phyloP scores from a whole-genome alignment of 345 rosid species.

The Brassica juncea region DNA sequence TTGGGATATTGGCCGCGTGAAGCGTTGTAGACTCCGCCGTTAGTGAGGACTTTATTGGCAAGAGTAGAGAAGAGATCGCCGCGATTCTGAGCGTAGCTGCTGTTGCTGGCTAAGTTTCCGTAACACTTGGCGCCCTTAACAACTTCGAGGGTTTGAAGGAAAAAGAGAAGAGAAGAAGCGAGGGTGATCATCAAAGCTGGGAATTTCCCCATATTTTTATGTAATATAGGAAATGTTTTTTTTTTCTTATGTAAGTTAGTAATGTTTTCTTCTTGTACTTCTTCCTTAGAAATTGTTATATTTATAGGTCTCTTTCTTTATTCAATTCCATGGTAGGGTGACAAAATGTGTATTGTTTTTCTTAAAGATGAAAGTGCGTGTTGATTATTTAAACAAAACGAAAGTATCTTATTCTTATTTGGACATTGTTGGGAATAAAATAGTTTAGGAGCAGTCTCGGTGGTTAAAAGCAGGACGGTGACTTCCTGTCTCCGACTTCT shows the following conservation, averaged over 20 bases:
- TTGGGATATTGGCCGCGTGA: not conserved
- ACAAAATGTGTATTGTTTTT: not conserved
- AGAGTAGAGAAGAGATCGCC: not conserved
- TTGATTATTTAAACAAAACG: not conserved
- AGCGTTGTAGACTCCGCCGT: conserved; percentile 8
- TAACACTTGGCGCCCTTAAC: not conserved
- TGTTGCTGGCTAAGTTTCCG: not conserved
- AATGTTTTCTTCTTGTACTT: not conserved
- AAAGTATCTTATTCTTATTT: too few species aligned
- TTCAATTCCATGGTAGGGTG: not conserved
- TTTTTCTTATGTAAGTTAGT: not conserved
- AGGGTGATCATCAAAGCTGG: conserved; percentile 6
- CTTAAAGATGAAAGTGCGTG: not conserved
- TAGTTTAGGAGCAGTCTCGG: too few species aligned
- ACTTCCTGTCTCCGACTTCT: too few species aligned
- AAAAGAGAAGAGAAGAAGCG: conserved; percentile 21
- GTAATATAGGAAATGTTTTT: not conserved
- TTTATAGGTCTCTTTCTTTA: not conserved
- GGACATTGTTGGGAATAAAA: too few species aligned
- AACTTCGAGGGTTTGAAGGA: not conserved
- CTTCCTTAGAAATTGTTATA: not conserved
- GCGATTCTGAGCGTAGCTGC: not conserved
- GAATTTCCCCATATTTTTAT: not conserved
- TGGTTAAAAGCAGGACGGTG: too few species aligned
- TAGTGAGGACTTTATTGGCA: not conserved